A percentile compares a stretch with the other conserved stretches of the same genome.
phyloP scores from a whole-genome alignment of 1,284 basidiomycete species.

The Fomitopsis palustris region DNA sequence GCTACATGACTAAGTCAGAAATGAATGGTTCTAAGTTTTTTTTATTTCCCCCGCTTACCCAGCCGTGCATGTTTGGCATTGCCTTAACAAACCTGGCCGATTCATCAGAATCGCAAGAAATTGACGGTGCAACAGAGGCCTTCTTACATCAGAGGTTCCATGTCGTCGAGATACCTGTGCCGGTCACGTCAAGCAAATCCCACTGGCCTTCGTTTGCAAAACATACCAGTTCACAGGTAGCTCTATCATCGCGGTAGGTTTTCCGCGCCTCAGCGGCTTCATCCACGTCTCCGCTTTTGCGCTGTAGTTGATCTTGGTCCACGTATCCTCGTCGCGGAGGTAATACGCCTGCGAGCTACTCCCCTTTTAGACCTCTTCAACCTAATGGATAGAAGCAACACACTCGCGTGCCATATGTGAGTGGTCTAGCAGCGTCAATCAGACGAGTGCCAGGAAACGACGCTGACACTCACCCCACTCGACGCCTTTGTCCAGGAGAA shows the following conservation, averaged over 20 bases:
- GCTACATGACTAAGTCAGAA: slow-evolving; percentile 32
- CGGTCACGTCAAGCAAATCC: background rate
- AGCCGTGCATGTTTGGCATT: slow-evolving; percentile 65
- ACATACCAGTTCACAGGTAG: slow-evolving; percentile 68
- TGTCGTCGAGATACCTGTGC: slow-evolving; percentile 57
- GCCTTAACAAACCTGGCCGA: slow-evolving; percentile 61
- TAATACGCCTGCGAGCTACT: slow-evolving; percentile 69
- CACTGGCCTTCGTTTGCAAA: background rate
- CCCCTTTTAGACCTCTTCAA: background rate
- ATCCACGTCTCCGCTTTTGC: slow-evolving; percentile 68
- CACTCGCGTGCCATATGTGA: slow-evolving; percentile 65
- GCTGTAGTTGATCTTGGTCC: slow-evolving; percentile 74
- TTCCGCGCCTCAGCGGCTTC: slow-evolving; percentile 66
- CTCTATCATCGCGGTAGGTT: slow-evolving; percentile 67
- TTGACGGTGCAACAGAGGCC: background rate
- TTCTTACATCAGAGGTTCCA: slow-evolving; percentile 66
- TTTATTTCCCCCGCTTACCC: slow-evolving; percentile 35
- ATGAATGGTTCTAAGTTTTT: background rate
- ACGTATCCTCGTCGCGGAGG: slow-evolving; percentile 63
- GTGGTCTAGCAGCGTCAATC: slow-evolving; percentile 43
- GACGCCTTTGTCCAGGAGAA: slow-evolving; percentile 72
- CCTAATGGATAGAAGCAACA: slow-evolving; percentile 12
- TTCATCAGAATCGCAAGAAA: background rate
- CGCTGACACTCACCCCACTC: slow-evolving; percentile 52
- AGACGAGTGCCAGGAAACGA: background rate